phyloP scores from a whole-genome alignment of 164 flowering plant species.

The Aristolochia californica region DNA sequence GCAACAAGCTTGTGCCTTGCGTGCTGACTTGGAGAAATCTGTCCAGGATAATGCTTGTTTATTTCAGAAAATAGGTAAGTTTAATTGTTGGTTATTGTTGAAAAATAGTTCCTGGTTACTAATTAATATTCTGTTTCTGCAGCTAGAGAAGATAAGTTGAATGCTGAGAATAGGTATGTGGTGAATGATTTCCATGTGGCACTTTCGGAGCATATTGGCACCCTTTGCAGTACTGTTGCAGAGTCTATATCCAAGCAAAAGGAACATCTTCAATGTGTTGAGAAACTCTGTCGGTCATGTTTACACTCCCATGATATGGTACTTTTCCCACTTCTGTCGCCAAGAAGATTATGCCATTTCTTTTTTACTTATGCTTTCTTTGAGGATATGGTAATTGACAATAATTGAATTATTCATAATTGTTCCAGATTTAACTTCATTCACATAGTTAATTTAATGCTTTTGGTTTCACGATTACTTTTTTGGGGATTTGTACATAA shows the following conservation, averaged over 20 bases:
- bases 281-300: constrained; percentile 56
- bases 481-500: too few relatives aligned
- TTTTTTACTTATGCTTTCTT: not conserved
- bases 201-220: constrained; percentile 48
- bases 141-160: constrained; percentile 84
- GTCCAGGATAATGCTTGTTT: constrained; percentile 68
- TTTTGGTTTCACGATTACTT: too few relatives aligned
- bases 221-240: constrained; percentile 48
- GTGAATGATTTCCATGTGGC: constrained; percentile 51
- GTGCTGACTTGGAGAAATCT: constrained; percentile 79
- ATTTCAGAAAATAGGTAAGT: constrained; percentile 61
- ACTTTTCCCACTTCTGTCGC: too few relatives aligned
- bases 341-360: too few relatives aligned
- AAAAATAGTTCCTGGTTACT: not conserved
- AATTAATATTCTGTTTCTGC: constrained; percentile 3
- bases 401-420: not conserved
- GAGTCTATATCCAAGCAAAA: constrained; percentile 55
- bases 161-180: constrained; percentile 55
- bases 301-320: constrained; percentile 59
- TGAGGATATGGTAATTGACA: not conserved
- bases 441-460: too few relatives aligned
- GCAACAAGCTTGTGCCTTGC: constrained; percentile 74
- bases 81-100: too few relatives aligned
- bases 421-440: too few relatives aligned
- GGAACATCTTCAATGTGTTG: constrained; percentile 61